Percentiles rank a stretch among this genome's conserved stretches.
Conservation (phyloP, 1,284 basidiomycete species). For the Pyrrhoderma noxium region DNA sequence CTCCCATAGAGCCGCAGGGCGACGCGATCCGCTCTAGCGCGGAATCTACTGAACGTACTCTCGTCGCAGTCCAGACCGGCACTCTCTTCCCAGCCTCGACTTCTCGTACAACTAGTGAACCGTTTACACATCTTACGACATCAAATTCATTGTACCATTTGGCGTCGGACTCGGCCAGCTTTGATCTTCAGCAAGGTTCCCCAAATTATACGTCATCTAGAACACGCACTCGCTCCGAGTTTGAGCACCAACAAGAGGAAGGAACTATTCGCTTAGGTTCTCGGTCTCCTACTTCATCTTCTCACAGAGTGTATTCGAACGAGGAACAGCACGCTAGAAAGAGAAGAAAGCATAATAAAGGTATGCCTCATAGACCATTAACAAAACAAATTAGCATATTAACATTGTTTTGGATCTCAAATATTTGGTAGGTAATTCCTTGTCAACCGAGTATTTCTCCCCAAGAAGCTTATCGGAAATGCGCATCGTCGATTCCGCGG, state of each 20-base stretch:
- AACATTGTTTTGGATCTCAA: conserved; percentile 24
- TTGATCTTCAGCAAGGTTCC: background rate
- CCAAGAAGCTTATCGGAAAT: conserved; percentile 35
- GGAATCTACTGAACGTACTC: background rate
- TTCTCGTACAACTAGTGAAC: background rate
- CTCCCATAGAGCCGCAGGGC: conserved; percentile 18
- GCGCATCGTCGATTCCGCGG: conserved; percentile 46
- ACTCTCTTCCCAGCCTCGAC: conserved; percentile 1
- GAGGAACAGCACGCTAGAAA: conserved; percentile 39
- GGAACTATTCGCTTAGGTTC: background rate
- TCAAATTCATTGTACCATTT: no score
- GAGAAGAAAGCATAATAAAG: conserved; percentile 55
- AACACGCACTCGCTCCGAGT: conserved; percentile 13
- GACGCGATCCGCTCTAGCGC: conserved; percentile 7
- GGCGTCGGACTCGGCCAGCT: no score
- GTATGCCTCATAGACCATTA: no score
- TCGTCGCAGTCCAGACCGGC: background rate
- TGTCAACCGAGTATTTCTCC: conserved; percentile 27
- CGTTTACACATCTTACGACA: background rate
- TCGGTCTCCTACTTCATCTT: background rate
- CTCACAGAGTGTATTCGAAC: background rate
- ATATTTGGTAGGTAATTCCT: conserved; percentile 20
- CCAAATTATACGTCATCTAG: conserved; percentile 7
- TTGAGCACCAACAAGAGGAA: conserved; percentile 7
- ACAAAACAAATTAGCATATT: conserved; percentile 16